phyloP scores from a whole-genome alignment of 768 basidiomycete genomes.

The Termitomyces sp. region DNA sequence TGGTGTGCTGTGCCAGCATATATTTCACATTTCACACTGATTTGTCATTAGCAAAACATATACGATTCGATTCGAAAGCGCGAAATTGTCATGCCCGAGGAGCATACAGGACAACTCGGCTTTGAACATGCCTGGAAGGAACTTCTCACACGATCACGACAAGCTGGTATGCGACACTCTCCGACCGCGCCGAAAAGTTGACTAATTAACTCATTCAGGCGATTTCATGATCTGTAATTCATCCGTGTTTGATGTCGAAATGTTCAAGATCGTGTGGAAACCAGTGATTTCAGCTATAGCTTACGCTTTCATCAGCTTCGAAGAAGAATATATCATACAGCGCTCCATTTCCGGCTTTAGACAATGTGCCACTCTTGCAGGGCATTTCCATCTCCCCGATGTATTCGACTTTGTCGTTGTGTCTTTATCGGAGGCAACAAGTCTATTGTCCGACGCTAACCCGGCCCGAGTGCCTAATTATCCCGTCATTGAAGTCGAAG shows the following conservation, averaged over 20 bases:
- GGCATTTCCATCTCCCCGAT: slow-evolving; percentile 85
- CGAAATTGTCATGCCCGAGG: slow-evolving; percentile 97
- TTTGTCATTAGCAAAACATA: slow-evolving; percentile 64
- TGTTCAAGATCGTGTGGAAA: slow-evolving; percentile 95
- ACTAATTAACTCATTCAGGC: slow-evolving; percentile 34
- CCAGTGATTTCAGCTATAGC: slow-evolving; percentile 92
- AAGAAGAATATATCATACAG: slow-evolving; percentile 96
- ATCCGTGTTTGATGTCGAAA: slow-evolving; percentile 77
- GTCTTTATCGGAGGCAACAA: slow-evolving; percentile 89
- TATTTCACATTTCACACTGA: background rate
- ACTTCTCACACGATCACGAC: slow-evolving; percentile 74
- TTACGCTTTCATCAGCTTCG: slow-evolving; percentile 92
- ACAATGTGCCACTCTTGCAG: slow-evolving; percentile 92
- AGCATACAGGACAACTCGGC: slow-evolving; percentile 92
- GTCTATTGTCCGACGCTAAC: slow-evolving; percentile 72
- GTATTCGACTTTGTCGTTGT: slow-evolving; percentile 97
- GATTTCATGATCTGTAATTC: slow-evolving; percentile 78
- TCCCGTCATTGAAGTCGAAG: slow-evolving; percentile 87
- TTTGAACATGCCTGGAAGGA: slow-evolving; percentile 99
- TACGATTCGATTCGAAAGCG: slow-evolving; percentile 92
- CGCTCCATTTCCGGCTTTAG: slow-evolving; percentile 94
- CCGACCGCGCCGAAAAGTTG: background rate
- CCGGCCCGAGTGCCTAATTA: slow-evolving; percentile 75
- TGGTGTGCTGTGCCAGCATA: slow-evolving; percentile 44
- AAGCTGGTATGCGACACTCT: slow-evolving; percentile 55